A percentile compares a stretch with the other conserved stretches of the same genome.
phyloP scores from a whole-genome alignment of 495 filamentous ascomycete genomes.

The Aspergillus baeticus region DNA sequence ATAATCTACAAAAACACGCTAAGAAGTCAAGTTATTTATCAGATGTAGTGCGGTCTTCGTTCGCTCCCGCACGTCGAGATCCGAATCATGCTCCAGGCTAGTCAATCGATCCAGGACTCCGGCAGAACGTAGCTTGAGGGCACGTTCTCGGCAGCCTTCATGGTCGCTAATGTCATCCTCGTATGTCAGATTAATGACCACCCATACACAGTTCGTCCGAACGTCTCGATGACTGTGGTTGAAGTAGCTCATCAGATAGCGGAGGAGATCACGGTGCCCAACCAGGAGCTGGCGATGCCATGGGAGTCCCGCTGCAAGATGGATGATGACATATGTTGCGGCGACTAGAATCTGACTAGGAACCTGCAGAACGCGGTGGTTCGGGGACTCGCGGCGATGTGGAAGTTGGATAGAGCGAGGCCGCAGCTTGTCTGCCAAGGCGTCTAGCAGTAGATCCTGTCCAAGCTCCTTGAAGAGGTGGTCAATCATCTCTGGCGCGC shows the following conservation, averaged over 20 bases:
- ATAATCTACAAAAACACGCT: slow-evolving; percentile 13
- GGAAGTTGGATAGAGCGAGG: slow-evolving; percentile 47
- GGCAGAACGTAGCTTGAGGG: slow-evolving; percentile 62
- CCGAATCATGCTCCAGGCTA: slow-evolving; percentile 66
- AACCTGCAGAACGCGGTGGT: slow-evolving; percentile 31
- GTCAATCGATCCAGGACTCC: slow-evolving; percentile 69
- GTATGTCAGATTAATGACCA: slow-evolving; percentile 80
- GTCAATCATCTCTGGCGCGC: slow-evolving; percentile 76
- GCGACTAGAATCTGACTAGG: slow-evolving; percentile 74
- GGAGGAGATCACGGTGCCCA: slow-evolving; percentile 57
- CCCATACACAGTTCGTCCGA: slow-evolving; percentile 71
- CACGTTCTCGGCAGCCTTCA: slow-evolving; percentile 60
- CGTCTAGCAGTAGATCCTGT: slow-evolving; percentile 69
- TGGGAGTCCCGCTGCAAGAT: slow-evolving; percentile 78
- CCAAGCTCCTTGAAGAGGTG: slow-evolving; percentile 75
- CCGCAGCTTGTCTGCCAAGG: slow-evolving; percentile 70
- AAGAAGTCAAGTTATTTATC: slow-evolving; percentile 43
- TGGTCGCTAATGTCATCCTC: slow-evolving; percentile 69
- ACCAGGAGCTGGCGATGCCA: slow-evolving; percentile 75
- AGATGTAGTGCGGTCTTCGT: slow-evolving; percentile 76
- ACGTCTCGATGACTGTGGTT: slow-evolving; percentile 68
- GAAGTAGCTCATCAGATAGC: slow-evolving; percentile 55
- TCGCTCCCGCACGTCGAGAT: slow-evolving; percentile 78
- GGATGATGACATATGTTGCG: slow-evolving; percentile 74
- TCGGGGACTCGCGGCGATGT: slow-evolving; percentile 34